Evolutionary conservation across 78 protist genomes (phyloP), one percentile per base, ranked within the genome.

Genomic region (Dictyostelium capitatum): DNA sequence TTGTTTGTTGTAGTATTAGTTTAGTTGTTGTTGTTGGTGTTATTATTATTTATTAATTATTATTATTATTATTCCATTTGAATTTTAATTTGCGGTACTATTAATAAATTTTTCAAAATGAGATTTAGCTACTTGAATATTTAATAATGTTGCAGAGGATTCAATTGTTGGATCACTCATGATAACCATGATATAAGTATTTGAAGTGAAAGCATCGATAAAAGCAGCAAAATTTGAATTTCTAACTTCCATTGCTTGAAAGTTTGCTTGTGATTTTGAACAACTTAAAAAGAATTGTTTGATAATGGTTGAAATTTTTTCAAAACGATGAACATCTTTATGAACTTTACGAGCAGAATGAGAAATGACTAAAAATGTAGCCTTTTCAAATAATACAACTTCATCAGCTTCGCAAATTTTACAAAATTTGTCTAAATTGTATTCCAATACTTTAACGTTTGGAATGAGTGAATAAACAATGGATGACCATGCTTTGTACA

Each of bases 161-260:
- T 89, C 96, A 85, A 97, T 89, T 74, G 92, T 50, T 43, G 91
- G 96, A 80, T 98, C 98, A 23, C 98, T 95, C 80, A 95, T 47
- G 87, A 98, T 96, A 23, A 98, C 98, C 99, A 98, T 98, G 78
- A 98, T 70, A 96, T 96, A 98, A 30, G 99, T 98, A 75, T 97
- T 98, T 53, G 96, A 32, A 43, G 99, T 98, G 87, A 98, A 98
- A n/a, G 47, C 91, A n/a, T 98, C 99, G 46, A 98, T 92, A 80
- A 97, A 95, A 30, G 99, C 99, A 1, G 98, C 94, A 59, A 97
- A 98, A 48, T 79, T 46, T 70, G 94, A 59, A 91, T 95, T 98
- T 54, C 96, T 79, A 19, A 98, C 90, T 56, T 92, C 90, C 90
- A 92, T 80, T 14, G 96, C 90, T 73, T 92, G 90, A 83, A 92